A percentile compares a stretch with the other conserved stretches of the same genome.
Conservation (phyloP, 1,139 yeast genomes). For the Yamadazyma mexicana region DNA sequence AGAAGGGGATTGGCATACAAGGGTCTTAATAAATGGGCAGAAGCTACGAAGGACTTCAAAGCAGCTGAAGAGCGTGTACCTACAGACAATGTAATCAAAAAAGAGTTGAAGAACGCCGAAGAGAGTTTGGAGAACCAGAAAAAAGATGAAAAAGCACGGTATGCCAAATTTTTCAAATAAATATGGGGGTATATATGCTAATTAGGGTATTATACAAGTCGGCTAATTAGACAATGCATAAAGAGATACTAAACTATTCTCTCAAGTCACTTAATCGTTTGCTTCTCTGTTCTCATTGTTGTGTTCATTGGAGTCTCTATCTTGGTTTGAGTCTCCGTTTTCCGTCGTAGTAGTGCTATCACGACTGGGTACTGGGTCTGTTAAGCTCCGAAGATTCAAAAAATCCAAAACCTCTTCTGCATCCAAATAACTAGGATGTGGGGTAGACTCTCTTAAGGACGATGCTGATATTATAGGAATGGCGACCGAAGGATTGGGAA, state of each 20-base stretch:
- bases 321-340: background rate
- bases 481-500: slow-evolving; percentile 1
- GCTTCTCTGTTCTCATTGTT: no score
- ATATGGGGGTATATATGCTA: slow-evolving; percentile 1
- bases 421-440: background rate
- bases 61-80: slow-evolving; percentile 48
- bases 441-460: background rate
- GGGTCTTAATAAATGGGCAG: slow-evolving; percentile 45
- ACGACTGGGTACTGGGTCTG: slow-evolving; percentile 13
- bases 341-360: no score
- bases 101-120: slow-evolving; percentile 44
- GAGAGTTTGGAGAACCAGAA: slow-evolving; percentile 39
- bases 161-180: slow-evolving; percentile 54
- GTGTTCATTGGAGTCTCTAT: background rate
- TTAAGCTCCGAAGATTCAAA: slow-evolving; percentile 27
- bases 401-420: slow-evolving; percentile 24
- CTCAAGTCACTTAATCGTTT: no score
- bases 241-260: no score
- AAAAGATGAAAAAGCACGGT: slow-evolving; percentile 50
- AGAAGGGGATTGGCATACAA: slow-evolving; percentile 56
- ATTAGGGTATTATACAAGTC: background rate
- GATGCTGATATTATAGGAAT: background rate
- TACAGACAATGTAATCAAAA: slow-evolving; percentile 48
- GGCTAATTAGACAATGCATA: no score
- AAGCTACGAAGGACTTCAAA: slow-evolving; percentile 48